Evolutionary conservation across 192 early-diverging fungal species (phyloP), one percentile per base, ranked within the genome.

Genomic region (Coemansia aciculifera): DNA sequence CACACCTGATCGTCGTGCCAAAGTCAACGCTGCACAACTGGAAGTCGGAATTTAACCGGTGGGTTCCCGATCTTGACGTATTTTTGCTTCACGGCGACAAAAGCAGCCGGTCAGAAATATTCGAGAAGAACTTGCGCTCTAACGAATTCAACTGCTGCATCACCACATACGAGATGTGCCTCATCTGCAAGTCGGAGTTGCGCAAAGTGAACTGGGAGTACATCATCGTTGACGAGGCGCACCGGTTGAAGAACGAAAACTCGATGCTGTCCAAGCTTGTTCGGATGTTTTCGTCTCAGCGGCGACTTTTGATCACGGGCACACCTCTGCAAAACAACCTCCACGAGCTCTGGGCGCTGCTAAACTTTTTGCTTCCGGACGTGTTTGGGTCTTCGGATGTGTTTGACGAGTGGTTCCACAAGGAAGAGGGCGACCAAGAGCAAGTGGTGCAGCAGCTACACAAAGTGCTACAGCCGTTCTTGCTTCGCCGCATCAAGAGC

Each of bases 11-110:
- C 65, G 94, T 98, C 64, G 97, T 98, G 11, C 96, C 97, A 51
- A 97, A 97, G 74, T 95, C 95, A 4, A 98, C 95, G 12, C 84
- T 99, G 54, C 91, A 96, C 77, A 99, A 99, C 83, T 99, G 97
- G 97, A 77, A 90, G 71, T 87, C 83, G 57, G 97, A 99, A 75
- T 93, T 98, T 72, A 85, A 79, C 62, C 88, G 90, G 39, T 99
- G 97, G 97, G 89, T 93, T 1, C 97, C 97, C 10, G 91, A 90
- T 27, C 85, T 95, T 37, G 85, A 93, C 62, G 88, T 90, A 0
- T 92, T 99, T 78, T 73, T 98, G 57, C 90, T 98, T 31, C 96
- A 98, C 66, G 97, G 96, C 23, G 86, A 86, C 76, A 98, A 96
- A 73, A 87, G 93, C 21, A 85, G 86, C 37, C 89, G 96, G 38